phyloP scores from a whole-genome alignment of 2,329 filamentous ascomycete genomes.

The Paramyrothecium sp. region DNA sequence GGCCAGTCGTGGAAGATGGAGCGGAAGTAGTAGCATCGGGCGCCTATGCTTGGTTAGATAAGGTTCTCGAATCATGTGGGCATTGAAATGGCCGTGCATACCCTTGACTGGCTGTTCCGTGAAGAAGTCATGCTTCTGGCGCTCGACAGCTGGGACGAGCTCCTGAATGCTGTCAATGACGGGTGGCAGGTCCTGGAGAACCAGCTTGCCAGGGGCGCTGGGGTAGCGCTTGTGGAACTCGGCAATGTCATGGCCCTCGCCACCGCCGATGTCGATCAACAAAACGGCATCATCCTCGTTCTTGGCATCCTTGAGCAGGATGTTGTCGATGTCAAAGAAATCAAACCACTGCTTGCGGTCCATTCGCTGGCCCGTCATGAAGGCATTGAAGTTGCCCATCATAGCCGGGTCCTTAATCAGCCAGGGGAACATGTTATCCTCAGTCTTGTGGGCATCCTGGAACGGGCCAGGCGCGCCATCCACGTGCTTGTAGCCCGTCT shows the following conservation, averaged over 20 bases:
- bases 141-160: conserved; percentile 5
- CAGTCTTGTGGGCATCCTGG: background rate
- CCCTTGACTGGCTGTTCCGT: conserved; percentile 18
- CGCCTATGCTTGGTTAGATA: background rate
- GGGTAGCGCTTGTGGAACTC: conserved; percentile 21
- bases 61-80: background rate
- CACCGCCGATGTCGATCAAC: conserved; percentile 28
- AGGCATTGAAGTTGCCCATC: background rate
- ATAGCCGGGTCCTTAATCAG: background rate
- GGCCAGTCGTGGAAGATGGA: conserved; percentile 46
- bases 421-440: background rate
- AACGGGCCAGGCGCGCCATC: background rate
- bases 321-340: conserved; percentile 22
- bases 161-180: conserved; percentile 10
- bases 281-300: conserved; percentile 15
- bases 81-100: conserved; percentile 37
- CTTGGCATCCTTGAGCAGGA: conserved; percentile 15
- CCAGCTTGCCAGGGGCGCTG: conserved; percentile 3
- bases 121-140: conserved; percentile 19
- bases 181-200: conserved; percentile 21
- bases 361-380: conserved; percentile 22
- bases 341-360: conserved; percentile 26
- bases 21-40: conserved; percentile 12
- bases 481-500: background rate
- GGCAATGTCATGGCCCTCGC: conserved; percentile 25